Base-by-base conservation (phyloP, 2,329 filamentous ascomycete species). In the Amphichorda felina region DNA sequence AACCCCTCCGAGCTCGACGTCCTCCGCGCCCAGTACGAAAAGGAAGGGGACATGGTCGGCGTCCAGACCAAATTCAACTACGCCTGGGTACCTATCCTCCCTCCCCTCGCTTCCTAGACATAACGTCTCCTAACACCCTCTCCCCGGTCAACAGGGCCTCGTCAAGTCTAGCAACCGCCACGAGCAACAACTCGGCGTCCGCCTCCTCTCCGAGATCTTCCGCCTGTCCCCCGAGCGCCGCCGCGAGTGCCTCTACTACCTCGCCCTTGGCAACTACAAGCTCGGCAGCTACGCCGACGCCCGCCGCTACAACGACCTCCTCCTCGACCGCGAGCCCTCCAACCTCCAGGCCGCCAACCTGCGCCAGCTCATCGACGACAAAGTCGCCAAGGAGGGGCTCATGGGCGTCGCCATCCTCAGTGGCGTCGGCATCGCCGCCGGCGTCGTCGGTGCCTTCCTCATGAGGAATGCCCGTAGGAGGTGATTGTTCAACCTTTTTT, bases 51-150 rank as follows among this genome's bases (percentile, higher is more conserved):
- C 51, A 93, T 94, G 68, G 89, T 94, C 41, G 88, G 89, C 40
- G 75, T 98, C 28, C 91, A 98, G 61, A 98, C 91, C 42, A 96
- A 96, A 58, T 98, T 98, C 75, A 98, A 98, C 76, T 96, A 89
- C 60, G 89, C 91, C 55, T 98, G 91, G 91, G 87, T 94, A 75
- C 38, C 68, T 47, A 25, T n/a, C 25, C 10, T 26, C 21, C 33
- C 30, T 27, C 13, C 31, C 25, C 24, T 33, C 29, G 14, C 9
- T 18, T 22, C 27, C 22, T 27, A n/a, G n/a, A n/a, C n/a, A n/a
- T n/a, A n/a, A n/a, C n/a, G n/a, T n/a, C n/a, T n/a, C n/a, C n/a
- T n/a, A n/a, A n/a, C n/a, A n/a, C n/a, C n/a, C n/a, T n/a, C n/a
- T n/a, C n/a, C n/a, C n/a, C n/a, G 29, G n/a, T 6, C 6, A 29